Evolutionary conservation across 139 green algal genomes (phyloP).

Genomic region (Haematococcus sp.): DNA sequence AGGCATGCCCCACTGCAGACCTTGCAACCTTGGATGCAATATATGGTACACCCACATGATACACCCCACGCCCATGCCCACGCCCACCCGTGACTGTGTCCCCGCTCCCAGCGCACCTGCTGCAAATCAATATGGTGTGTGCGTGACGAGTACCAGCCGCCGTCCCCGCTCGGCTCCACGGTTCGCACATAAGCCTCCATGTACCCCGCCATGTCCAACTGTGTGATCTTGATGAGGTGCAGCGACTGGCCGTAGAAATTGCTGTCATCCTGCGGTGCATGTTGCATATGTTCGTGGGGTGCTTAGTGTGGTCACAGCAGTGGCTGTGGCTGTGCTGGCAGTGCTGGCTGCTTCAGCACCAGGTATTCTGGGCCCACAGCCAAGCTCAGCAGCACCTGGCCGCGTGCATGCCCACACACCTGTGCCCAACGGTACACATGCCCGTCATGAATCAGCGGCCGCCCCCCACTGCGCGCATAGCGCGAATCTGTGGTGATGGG

Average conservation of each 20-base stretch:
- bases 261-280: constrained; percentile 12
- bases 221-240: constrained; percentile 1
- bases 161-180: neutral
- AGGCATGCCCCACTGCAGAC: too few species aligned
- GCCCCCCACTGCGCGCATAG: neutral
- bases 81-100: too few species aligned
- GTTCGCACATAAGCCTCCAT: constrained; percentile 7
- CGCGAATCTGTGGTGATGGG: constrained; percentile 2
- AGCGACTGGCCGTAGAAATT: constrained; percentile 9
- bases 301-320: too few species aligned
- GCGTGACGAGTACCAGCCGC: constrained; percentile 9
- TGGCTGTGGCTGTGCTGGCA: too few species aligned
- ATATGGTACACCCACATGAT: too few species aligned
- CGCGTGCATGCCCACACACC: neutral
- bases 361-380: too few species aligned
- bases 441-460: constrained; percentile 12
- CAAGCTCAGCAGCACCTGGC: too few species aligned
- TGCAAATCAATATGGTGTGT: constrained; percentile 8
- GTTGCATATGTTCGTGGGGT: too few species aligned
- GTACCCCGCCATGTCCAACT: neutral
- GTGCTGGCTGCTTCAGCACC: too few species aligned
- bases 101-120: neutral
- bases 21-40: too few species aligned
- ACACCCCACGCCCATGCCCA: too few species aligned
- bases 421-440: constrained; percentile 20